Evolutionary conservation across 768 basidiomycete genomes (phyloP).

Genomic region (Mycena chlorophos): DNA sequence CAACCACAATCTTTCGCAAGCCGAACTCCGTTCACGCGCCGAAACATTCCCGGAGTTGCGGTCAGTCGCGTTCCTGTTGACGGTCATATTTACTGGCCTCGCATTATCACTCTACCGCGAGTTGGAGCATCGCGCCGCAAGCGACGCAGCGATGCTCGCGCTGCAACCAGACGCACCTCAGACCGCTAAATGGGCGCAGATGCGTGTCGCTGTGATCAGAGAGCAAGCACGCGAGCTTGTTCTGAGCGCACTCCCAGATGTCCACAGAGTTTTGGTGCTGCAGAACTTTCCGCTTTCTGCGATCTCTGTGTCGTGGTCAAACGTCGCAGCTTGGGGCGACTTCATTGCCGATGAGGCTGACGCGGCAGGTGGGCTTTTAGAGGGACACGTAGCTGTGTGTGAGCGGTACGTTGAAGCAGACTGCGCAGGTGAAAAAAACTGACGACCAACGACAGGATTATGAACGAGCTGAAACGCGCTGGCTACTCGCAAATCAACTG

Average conservation of each 20-base stretch:
- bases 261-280: conserved; percentile 2
- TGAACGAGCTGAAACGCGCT: not conserved
- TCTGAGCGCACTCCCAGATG: not conserved
- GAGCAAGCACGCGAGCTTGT: conserved; percentile 10
- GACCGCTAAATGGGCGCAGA: not conserved
- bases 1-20: not conserved
- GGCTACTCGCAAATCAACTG: conserved; percentile 4
- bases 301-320: not conserved
- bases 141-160: not conserved
- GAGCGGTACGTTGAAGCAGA: conserved; percentile 1
- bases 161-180: not conserved
- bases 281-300: not conserved
- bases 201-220: conserved; percentile 3
- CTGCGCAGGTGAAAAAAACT: not conserved
- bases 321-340: conserved; percentile 3
- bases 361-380: not conserved
- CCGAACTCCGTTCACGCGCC: not conserved
- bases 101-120: conserved; percentile 8
- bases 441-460: not conserved
- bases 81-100: not conserved
- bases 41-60: not conserved
- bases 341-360: conserved; percentile 12
- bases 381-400: not conserved
- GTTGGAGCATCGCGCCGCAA: conserved; percentile 8
- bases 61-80: conserved; percentile 3